phyloP scores from a whole-genome alignment of 225 moss, liverwort and hornwort genomes.

The Sphagnum tenellum region DNA sequence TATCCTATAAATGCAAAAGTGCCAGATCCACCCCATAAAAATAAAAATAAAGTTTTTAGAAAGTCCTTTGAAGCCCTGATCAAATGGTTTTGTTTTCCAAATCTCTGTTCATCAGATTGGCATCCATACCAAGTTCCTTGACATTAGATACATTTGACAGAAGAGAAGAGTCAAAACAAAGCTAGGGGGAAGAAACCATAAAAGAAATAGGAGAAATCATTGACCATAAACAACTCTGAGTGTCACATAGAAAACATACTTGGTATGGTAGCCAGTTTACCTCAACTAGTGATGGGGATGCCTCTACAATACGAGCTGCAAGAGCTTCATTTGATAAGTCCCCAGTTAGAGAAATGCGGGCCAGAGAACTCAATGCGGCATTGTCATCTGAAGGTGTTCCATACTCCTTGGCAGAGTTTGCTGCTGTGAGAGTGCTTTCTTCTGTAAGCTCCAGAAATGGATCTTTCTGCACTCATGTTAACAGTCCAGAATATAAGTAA shows the following conservation, averaged over 20 bases:
- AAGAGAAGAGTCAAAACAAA: not conserved
- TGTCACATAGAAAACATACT: too few relatives aligned
- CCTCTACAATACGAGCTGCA: conserved; percentile 72
- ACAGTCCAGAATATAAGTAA: not conserved
- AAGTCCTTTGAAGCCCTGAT: too few relatives aligned
- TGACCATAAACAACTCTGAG: too few relatives aligned
- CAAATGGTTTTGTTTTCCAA: too few relatives aligned
- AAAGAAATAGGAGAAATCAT: too few relatives aligned
- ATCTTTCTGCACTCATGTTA: conserved; percentile 55
- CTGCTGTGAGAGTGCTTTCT: conserved; percentile 62
- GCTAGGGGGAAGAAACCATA: not conserved
- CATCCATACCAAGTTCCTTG: too few relatives aligned
- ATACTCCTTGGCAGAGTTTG: conserved; percentile 54
- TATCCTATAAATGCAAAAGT: too few relatives aligned
- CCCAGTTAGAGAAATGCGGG: conserved; percentile 54
- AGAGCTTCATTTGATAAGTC: conserved; percentile 78
- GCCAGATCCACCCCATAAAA: too few relatives aligned
- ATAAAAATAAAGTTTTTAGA: too few relatives aligned
- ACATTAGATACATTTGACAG: too few relatives aligned
- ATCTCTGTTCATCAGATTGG: too few relatives aligned
- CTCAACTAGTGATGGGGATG: conserved; percentile 57
- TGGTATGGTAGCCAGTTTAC: conserved; percentile 10
- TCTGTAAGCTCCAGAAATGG: conserved; percentile 85
- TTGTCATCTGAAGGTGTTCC: conserved; percentile 63
- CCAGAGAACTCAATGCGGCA: conserved; percentile 62